Evolutionary conservation across 1,284 basidiomycete genomes (phyloP).

Genomic region (Naganishia liquefaciens): DNA sequence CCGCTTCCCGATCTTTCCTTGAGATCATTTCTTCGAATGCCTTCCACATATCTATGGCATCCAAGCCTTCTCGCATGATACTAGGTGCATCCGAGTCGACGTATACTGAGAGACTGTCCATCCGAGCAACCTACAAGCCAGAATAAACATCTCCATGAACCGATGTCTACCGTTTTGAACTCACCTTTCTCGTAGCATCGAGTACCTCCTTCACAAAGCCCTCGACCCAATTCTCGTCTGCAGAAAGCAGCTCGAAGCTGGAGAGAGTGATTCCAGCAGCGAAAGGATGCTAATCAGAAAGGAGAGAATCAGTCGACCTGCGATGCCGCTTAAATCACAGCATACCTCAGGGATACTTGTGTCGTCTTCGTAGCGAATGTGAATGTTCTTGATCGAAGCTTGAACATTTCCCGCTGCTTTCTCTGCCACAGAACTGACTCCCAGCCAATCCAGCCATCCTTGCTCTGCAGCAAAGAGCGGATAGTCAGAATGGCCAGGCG

Average conservation of each 20-base stretch:
- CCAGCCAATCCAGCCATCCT: conserved; percentile 59
- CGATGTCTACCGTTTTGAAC: conserved; percentile 4
- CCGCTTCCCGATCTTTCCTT: conserved; percentile 58
- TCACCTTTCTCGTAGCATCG: conserved; percentile 86
- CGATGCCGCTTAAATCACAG: background rate
- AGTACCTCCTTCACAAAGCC: conserved; percentile 90
- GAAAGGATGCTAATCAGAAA: conserved; percentile 75
- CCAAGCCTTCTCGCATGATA: conserved; percentile 64
- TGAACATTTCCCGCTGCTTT: conserved; percentile 97
- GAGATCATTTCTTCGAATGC: conserved; percentile 81
- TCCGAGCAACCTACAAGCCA: conserved; percentile 68
- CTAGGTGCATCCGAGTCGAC: conserved; percentile 91
- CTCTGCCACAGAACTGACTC: conserved; percentile 69
- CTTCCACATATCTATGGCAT: conserved; percentile 66
- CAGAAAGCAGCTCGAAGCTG: conserved; percentile 90
- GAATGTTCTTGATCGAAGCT: conserved; percentile 91
- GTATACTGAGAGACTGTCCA: conserved; percentile 87
- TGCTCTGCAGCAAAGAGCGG: conserved; percentile 1
- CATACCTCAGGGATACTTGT: conserved; percentile 84
- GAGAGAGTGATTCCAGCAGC: conserved; percentile 89
- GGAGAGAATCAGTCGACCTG: conserved; percentile 11
- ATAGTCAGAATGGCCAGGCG: too few relatives aligned
- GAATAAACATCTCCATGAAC: background rate
- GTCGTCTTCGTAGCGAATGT: conserved; percentile 94
- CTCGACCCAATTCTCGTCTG: conserved; percentile 87